Percentiles rank a stretch among this genome's conserved stretches.
phyloP scores from a whole-genome alignment of 2,329 filamentous ascomycete species.

The Hypoxylon sp. region DNA sequence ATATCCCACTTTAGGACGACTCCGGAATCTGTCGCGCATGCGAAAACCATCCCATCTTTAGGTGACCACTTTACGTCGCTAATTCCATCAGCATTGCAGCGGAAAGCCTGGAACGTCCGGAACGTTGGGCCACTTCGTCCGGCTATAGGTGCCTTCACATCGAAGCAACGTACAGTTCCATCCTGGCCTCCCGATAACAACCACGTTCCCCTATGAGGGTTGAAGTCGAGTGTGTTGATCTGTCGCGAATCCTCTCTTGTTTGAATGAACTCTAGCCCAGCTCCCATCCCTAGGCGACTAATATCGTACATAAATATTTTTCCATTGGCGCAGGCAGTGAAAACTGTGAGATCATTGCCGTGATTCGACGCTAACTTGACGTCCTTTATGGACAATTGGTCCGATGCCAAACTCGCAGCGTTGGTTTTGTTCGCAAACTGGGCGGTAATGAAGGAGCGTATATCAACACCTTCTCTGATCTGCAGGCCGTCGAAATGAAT shows the following conservation, averaged over 20 bases:
- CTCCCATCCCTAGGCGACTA: conserved; percentile 62
- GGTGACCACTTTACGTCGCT: conserved; percentile 77
- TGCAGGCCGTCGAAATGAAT: conserved; percentile 68
- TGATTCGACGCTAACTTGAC: conserved; percentile 69
- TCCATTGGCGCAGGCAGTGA: conserved; percentile 75
- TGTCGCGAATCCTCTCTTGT: conserved; percentile 74
- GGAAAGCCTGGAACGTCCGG: conserved; percentile 63
- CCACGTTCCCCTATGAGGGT: conserved; percentile 70
- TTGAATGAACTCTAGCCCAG: conserved; percentile 69
- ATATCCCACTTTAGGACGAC: conserved; percentile 76
- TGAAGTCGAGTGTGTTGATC: conserved; percentile 75
- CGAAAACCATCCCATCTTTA: conserved; percentile 72
- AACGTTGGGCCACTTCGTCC: conserved; percentile 67
- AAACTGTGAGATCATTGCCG: conserved; percentile 66
- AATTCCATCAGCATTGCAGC: conserved; percentile 70
- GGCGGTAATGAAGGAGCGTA: conserved; percentile 69
- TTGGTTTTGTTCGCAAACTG: conserved; percentile 63
- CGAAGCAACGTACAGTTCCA: conserved; percentile 73
- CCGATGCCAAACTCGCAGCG: conserved; percentile 59
- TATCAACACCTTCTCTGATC: conserved; percentile 70
- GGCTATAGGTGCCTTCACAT: conserved; percentile 66
- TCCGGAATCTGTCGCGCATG: conserved; percentile 75
- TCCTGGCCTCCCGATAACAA: conserved; percentile 76
- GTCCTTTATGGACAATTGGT: conserved; percentile 75
- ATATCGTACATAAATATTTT: conserved; percentile 77